Evolutionary conservation across 139 green algal genomes (phyloP).

Genomic region (Dunaliella sp.): DNA sequence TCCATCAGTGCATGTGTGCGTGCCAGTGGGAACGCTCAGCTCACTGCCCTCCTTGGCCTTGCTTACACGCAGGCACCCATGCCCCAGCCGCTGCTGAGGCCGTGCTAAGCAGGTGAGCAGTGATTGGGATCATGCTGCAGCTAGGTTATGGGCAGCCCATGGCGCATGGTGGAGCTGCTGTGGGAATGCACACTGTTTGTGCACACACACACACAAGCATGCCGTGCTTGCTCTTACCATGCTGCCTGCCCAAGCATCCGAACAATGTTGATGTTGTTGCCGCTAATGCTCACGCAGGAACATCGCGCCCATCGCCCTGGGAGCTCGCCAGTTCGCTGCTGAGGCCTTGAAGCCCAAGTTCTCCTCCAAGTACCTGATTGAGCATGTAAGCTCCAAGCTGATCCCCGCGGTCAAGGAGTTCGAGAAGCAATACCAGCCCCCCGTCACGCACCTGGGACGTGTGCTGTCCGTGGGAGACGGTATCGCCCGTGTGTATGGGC

Average conservation of each 20-base stretch:
- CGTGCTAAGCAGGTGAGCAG: background rate
- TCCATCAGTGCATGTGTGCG: background rate
- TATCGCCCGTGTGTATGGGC: slow-evolving; percentile 87
- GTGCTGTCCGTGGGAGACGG: slow-evolving; percentile 89
- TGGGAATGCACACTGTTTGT: background rate
- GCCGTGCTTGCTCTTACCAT: background rate
- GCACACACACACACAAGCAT: background rate
- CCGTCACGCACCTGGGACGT: slow-evolving; percentile 70
- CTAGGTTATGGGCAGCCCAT: background rate
- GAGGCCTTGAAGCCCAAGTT: slow-evolving; percentile 66
- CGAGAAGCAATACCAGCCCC: slow-evolving; percentile 65
- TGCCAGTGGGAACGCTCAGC: background rate
- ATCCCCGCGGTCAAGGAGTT: slow-evolving; percentile 56
- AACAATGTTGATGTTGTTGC: too few relatives aligned
- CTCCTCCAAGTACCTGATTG: slow-evolving; percentile 65
- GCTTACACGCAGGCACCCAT: background rate
- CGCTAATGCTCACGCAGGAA: background rate
- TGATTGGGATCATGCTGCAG: background rate
- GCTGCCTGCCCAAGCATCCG: background rate
- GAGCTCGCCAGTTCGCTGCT: slow-evolving; percentile 18
- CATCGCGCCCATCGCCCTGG: slow-evolving; percentile 3
- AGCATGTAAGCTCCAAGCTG: slow-evolving; percentile 60
- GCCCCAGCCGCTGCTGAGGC: background rate
- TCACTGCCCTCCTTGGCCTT: background rate
- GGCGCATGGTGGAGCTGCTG: background rate